These are phyloP conservation scores for Blastocystis sp. DNA, from an alignment of 352 stramenopile genomes.

Conservation along the genomic window DNA sequence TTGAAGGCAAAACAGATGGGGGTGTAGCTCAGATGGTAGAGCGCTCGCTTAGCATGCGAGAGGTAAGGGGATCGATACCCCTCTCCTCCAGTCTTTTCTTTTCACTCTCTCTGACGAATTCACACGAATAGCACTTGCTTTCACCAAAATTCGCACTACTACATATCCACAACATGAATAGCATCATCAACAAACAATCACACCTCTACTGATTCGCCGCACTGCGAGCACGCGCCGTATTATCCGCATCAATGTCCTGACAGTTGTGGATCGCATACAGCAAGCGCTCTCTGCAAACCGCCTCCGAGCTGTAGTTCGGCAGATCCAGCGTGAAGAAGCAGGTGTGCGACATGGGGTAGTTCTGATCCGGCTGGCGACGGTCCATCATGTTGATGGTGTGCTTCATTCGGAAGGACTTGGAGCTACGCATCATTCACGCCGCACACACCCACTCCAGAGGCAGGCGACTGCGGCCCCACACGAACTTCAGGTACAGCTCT, in stretches of 20 bases:
- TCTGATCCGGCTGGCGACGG: slow-evolving; percentile 74
- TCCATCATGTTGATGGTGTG: slow-evolving; percentile 71
- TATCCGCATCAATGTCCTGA: slow-evolving; percentile 85
- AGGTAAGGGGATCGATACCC: slow-evolving; percentile 70
- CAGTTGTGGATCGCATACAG: slow-evolving; percentile 88
- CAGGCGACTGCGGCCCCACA: slow-evolving; percentile 82
- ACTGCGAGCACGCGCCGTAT: slow-evolving; percentile 71
- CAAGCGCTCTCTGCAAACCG: slow-evolving; percentile 76
- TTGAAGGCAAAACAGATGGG: background rate
- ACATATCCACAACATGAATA: no score
- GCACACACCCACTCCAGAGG: slow-evolving; percentile 74
- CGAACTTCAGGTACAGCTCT: slow-evolving; percentile 85
- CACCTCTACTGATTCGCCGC: slow-evolving; percentile 44
- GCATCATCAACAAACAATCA: background rate
- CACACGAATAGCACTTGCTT: no score
- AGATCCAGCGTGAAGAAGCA: slow-evolving; percentile 79
- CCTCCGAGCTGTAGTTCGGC: slow-evolving; percentile 75
- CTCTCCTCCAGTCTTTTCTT: slow-evolving; percentile 67
- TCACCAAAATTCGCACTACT: no score
- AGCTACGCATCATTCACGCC: slow-evolving; percentile 60
- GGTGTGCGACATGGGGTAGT: slow-evolving; percentile 77
- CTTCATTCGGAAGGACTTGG: slow-evolving; percentile 76
- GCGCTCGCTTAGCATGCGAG: slow-evolving; percentile 70
- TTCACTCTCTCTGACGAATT: background rate
- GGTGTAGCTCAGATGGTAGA: slow-evolving; percentile 70